Percentiles rank a stretch among this genome's conserved stretches.
Evolutionary conservation across 768 basidiomycete genomes (phyloP).

Genomic region (Phanerodontia chrysosporium): DNA sequence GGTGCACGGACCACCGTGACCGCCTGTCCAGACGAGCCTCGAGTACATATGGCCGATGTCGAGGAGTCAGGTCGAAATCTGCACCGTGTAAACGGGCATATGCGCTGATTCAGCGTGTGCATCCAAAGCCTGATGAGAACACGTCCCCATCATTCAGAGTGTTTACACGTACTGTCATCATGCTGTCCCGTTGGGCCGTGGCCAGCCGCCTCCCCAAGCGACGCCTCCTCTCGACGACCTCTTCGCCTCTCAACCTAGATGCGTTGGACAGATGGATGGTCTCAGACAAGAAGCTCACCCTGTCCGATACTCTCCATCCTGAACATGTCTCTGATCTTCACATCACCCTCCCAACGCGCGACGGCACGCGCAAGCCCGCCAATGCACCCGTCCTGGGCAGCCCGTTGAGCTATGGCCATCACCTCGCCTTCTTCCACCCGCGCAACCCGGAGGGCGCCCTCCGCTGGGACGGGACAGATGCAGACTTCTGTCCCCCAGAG

Average conservation of each 20-base stretch:
- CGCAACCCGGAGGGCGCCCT: slow-evolving; percentile 53
- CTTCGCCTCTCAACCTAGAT: slow-evolving; percentile 5
- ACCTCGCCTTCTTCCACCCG: slow-evolving; percentile 72
- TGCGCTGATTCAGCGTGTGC: neutral
- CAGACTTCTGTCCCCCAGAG: slow-evolving; percentile 64
- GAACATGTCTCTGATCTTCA: slow-evolving; percentile 63
- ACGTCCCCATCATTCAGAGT: neutral
- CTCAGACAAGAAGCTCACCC: slow-evolving; percentile 40
- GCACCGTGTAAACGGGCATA: neutral
- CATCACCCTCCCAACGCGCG: slow-evolving; percentile 69
- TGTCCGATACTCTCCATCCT: slow-evolving; percentile 46
- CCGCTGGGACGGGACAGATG: slow-evolving; percentile 68
- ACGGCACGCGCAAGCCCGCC: slow-evolving; percentile 43
- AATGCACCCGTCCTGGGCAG: slow-evolving; percentile 36
- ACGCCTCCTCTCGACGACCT: neutral
- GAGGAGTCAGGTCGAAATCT: too few relatives aligned
- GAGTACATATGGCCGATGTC: neutral
- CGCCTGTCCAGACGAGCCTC: neutral
- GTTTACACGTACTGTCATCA: neutral
- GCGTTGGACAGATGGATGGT: slow-evolving; percentile 52
- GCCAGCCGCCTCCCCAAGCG: neutral
- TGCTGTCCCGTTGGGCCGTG: neutral
- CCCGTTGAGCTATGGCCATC: slow-evolving; percentile 58
- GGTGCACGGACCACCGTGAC: neutral
- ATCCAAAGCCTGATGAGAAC: neutral